These are phyloP conservation scores for Tolypocladium ophioglossoides DNA, from an alignment of 2,329 filamentous ascomycete genomes.

Conservation along the genomic window DNA sequence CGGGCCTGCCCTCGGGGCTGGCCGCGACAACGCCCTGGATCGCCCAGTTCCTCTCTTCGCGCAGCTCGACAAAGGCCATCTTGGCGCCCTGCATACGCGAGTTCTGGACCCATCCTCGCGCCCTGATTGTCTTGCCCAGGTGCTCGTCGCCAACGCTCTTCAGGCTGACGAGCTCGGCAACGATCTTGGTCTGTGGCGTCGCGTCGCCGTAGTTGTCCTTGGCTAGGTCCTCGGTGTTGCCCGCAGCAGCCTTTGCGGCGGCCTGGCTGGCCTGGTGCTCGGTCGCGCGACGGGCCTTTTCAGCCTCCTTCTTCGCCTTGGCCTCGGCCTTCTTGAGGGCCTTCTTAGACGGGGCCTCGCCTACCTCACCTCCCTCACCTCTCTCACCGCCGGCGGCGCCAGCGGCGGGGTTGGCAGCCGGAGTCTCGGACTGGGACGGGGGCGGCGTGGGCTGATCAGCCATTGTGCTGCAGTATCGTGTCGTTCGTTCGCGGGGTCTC, in stretches of 20 bases:
- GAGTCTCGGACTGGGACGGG: background rate
- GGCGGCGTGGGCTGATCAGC: slow-evolving; percentile 3
- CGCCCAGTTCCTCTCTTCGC: slow-evolving; percentile 62
- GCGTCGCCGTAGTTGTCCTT: slow-evolving; percentile 73
- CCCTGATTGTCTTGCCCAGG: slow-evolving; percentile 59
- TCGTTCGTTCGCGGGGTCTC: background rate
- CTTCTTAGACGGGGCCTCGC: slow-evolving; percentile 39
- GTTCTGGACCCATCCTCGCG: slow-evolving; percentile 80
- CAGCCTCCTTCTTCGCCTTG: slow-evolving; percentile 81
- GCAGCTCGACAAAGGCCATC: slow-evolving; percentile 81
- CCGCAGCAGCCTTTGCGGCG: slow-evolving; percentile 53
- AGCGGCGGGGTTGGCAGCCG: background rate
- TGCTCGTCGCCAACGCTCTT: slow-evolving; percentile 52
- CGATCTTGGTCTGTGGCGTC: slow-evolving; percentile 45
- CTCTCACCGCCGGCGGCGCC: background rate
- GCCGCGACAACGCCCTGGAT: slow-evolving; percentile 71
- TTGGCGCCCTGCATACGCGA: slow-evolving; percentile 81
- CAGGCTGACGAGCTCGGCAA: slow-evolving; percentile 48
- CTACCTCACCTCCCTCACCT: slow-evolving; percentile 1
- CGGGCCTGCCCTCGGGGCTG: slow-evolving; percentile 53
- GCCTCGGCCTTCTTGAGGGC: slow-evolving; percentile 74
- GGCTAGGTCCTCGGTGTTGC: slow-evolving; percentile 57
- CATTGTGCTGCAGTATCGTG: background rate
- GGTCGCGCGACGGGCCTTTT: slow-evolving; percentile 63
- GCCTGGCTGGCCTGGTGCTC: slow-evolving; percentile 65